These are phyloP conservation scores for Wickerhamiella allomyrinae DNA, from an alignment of 805 yeast genomes.

Conservation along the genomic window DNA sequence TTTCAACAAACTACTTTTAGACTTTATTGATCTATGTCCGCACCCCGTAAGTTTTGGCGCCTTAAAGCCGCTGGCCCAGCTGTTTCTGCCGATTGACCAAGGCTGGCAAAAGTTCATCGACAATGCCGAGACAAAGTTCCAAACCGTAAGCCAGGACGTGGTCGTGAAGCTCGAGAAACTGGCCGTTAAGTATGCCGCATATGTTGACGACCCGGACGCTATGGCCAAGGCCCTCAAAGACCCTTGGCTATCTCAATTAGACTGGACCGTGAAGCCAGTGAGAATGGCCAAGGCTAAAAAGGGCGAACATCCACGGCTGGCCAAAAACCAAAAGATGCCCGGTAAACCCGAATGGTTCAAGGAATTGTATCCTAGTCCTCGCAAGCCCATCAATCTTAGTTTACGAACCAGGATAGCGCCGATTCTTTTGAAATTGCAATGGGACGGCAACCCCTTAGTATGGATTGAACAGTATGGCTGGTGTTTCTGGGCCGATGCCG, in stretches of 20 bases:
- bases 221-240: conserved; percentile 32
- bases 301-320: conserved; percentile 21
- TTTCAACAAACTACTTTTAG: conserved; percentile 53
- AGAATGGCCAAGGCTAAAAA: conserved; percentile 58
- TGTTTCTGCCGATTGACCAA: conserved; percentile 63
- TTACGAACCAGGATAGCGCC: conserved; percentile 67
- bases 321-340: conserved; percentile 62
- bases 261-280: conserved; percentile 61
- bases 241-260: conserved; percentile 83
- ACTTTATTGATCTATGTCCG: conserved; percentile 54
- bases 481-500: conserved; percentile 54
- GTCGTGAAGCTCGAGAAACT: conserved; percentile 42
- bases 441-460: conserved; percentile 72
- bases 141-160: conserved; percentile 41
- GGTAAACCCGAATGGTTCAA: conserved; percentile 94
- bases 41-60: conserved; percentile 95
- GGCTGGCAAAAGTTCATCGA: conserved; percentile 62
- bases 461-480: conserved; percentile 79
- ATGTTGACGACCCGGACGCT: conserved; percentile 30
- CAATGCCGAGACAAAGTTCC: conserved; percentile 53
- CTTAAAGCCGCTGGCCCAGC: conserved; percentile 52
- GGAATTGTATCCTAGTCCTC: conserved; percentile 31
- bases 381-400: conserved; percentile 41
- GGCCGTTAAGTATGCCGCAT: conserved; percentile 42
- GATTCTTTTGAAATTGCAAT: conserved; percentile 54